phyloP scores from a whole-genome alignment of 2,329 filamentous ascomycete genomes.

The Fusarium drepaniforme region DNA sequence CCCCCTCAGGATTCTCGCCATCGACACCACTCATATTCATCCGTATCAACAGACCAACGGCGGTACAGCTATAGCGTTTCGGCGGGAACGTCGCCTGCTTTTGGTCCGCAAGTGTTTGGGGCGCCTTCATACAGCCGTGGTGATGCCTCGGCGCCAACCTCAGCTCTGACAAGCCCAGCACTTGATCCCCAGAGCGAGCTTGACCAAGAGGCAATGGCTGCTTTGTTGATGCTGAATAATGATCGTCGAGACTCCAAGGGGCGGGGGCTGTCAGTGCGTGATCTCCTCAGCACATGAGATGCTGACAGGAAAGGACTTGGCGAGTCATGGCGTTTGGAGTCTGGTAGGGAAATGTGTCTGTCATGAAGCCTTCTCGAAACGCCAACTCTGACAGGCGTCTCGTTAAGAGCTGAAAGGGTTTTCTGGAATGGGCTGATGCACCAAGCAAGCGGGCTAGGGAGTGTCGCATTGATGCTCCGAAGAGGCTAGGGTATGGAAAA shows the following conservation, averaged over 20 bases:
- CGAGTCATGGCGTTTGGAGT: constrained; percentile 13
- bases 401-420: neutral
- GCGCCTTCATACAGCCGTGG: constrained; percentile 53
- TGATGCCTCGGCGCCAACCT: constrained; percentile 59
- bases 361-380: constrained; percentile 13
- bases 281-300: constrained; percentile 64
- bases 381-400: constrained; percentile 3
- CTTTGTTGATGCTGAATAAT: constrained; percentile 87
- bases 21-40: constrained; percentile 67
- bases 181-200: constrained; percentile 67
- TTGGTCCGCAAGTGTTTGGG: constrained; percentile 62
- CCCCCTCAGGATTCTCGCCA: constrained; percentile 57
- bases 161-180: constrained; percentile 69
- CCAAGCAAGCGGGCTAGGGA: constrained; percentile 14
- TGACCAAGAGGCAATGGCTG: constrained; percentile 86
- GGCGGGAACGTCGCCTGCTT: constrained; percentile 67
- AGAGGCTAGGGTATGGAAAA: neutral
- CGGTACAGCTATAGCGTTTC: constrained; percentile 63
- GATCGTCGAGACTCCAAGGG: constrained; percentile 71
- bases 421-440: constrained; percentile 9
- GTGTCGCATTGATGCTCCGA: constrained; percentile 16
- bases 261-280: constrained; percentile 66
- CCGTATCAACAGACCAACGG: constrained; percentile 62
- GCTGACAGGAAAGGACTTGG: neutral
- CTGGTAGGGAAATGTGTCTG: constrained; percentile 2